Percentiles rank a stretch among this genome's conserved stretches.
Evolutionary conservation across 306 rosid species (phyloP).

Genomic region (Erythrophleum fordii): DNA sequence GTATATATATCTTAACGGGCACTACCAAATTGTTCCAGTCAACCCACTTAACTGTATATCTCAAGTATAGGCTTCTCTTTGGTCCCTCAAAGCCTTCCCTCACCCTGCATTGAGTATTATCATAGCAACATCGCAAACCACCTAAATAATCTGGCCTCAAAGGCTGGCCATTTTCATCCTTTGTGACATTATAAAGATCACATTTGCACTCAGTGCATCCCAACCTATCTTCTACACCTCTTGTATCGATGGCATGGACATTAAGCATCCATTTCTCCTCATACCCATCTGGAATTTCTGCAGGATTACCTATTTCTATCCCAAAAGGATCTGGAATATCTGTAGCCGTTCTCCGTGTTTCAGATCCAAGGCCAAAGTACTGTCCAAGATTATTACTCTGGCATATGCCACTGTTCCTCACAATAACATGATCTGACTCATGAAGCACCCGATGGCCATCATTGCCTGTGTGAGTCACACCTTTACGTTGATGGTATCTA

Average conservation of each 20-base stretch:
- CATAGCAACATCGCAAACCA: conserved; percentile 68
- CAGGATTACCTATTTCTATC: conserved; percentile 65
- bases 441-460: conserved; percentile 16
- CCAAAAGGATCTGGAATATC: conserved; percentile 74
- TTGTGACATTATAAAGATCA: conserved; percentile 67
- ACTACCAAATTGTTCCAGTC: conserved; percentile 68
- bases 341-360: conserved; percentile 60
- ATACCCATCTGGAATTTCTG: conserved; percentile 58
- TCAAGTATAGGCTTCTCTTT: conserved; percentile 63
- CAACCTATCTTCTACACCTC: conserved; percentile 56
- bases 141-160: conserved; percentile 57
- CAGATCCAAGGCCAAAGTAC: conserved; percentile 77
- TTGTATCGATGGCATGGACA: conserved; percentile 79
- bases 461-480: conserved; percentile 24
- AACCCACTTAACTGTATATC: conserved; percentile 74
- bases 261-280: conserved; percentile 79
- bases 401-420: conserved; percentile 66
- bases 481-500: conserved; percentile 37
- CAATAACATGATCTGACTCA: conserved; percentile 2
- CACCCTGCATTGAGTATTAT: conserved; percentile 57
- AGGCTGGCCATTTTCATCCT: conserved; percentile 43
- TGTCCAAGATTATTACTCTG: conserved; percentile 41
- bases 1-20: conserved; percentile 69
- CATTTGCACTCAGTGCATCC: conserved; percentile 79
- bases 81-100: conserved; percentile 52